Evolutionary conservation across 306 rosid species (phyloP), one percentile per base, ranked within the genome.

Genomic region (Purshia tridentata): DNA sequence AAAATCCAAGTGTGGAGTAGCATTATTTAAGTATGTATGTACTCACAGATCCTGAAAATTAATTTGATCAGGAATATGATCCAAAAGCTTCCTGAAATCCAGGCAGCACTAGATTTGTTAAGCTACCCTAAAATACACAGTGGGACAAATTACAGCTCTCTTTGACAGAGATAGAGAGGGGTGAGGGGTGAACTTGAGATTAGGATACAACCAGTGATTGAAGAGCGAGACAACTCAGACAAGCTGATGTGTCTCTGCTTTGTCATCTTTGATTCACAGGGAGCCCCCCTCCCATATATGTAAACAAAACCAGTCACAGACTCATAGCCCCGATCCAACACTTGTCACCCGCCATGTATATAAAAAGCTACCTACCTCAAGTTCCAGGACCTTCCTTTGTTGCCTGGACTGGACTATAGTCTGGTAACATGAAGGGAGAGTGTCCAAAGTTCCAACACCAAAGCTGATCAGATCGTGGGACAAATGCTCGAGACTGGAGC

Each of bases 401-500:
- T 13, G 47, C 52, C 65, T 55, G 65, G 7, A 42, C 5, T 54
- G 16, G 44, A 13, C 22, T 44, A 7, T 9, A 70, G 6, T 70
- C 63, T 23, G 8, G 53, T 22, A 72, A 22, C 70, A 84, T 84
- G 90, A 81, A 81, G 54, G 74, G 77, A 63, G 69, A 69, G 68
- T 73, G 67, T 23, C 75, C 29, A 72, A 89, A 9, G 35, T 49
- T 65, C 67, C 60, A 65, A 52, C 51, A 49, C 65, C 59, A 0
- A 83, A 82, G 82, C 72, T 59, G 80, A 72, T 70, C 49, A 61
- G 75, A 74, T 16, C 71, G 3, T 80, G 88, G 86, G 75, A 53
- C 9, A 47, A 74, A 72, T 84, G 88, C 69, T 85, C 83, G 8
- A 76, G 84, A 87, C 75, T 73, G 10, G 92, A 85, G 81, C 82